These are phyloP conservation scores for Capsicum baccatum DNA, from an alignment of 257 asterid genomes.

Conservation along the genomic window DNA sequence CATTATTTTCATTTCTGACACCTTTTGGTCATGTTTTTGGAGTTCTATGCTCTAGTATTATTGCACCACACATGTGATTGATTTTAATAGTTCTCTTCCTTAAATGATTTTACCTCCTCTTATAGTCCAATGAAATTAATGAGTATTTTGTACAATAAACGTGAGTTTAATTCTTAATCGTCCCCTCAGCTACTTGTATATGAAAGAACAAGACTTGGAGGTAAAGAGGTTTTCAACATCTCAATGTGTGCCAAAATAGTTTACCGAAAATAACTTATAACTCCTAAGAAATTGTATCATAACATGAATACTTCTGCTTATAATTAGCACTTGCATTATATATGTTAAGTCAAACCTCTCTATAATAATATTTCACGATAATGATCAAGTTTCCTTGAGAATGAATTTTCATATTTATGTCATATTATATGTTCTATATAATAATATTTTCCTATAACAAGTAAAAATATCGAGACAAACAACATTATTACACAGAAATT, in stretches of 20 bases:
- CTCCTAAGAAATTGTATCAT: not conserved
- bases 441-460: no score
- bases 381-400: not conserved
- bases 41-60: conserved; percentile 15
- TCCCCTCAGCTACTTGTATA: not conserved
- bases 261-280: not conserved
- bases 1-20: conserved; percentile 19
- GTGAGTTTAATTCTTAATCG: not conserved
- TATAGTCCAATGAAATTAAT: not conserved
- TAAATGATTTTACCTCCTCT: not conserved
- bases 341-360: not conserved
- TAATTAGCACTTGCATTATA: no score
- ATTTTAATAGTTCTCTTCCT: not conserved
- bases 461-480: not conserved
- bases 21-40: not conserved
- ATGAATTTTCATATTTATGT: not conserved
- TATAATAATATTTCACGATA: not conserved
- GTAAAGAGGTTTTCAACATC: not conserved
- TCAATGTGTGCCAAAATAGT: not conserved
- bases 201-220: not conserved
- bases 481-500: no score
- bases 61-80: not conserved
- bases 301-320: not conserved
- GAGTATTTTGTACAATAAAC: not conserved
- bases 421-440: not conserved